phyloP scores from a whole-genome alignment of 140 eudicot genomes.

The Ambrosia hybrid region DNA sequence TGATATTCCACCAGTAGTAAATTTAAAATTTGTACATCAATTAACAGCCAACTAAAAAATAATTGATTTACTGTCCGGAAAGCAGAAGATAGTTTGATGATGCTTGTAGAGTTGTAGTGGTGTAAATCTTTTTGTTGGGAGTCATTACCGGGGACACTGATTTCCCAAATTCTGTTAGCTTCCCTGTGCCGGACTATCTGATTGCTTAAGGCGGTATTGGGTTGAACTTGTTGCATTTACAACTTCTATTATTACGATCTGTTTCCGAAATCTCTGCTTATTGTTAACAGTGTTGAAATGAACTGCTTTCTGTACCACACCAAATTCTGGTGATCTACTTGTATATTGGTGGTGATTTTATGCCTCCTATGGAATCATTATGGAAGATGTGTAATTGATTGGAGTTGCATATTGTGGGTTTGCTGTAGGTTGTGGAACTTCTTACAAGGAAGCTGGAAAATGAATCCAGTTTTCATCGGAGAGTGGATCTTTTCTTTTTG shows the following conservation, averaged over 20 bases:
- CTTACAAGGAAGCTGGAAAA: constrained; percentile 74
- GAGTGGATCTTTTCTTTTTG: constrained; percentile 83
- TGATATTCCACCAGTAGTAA: background rate
- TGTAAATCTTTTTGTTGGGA: background rate
- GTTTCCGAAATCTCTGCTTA: background rate
- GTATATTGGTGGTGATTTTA: background rate
- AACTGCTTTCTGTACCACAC: constrained; percentile 16
- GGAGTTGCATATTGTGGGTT: background rate
- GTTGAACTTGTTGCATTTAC: constrained; percentile 18
- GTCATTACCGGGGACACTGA: background rate
- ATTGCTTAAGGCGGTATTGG: constrained; percentile 18
- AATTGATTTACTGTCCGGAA: constrained; percentile 1
- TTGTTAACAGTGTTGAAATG: constrained; percentile 19
- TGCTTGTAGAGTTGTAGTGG: constrained; percentile 5
- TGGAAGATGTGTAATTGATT: constrained; percentile 16
- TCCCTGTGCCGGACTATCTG: constrained; percentile 7
- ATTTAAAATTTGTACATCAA: background rate
- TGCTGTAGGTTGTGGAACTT: constrained; percentile 82
- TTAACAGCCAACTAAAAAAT: background rate
- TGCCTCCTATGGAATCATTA: background rate
- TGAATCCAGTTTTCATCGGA: constrained; percentile 77
- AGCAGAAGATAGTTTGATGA: constrained; percentile 13
- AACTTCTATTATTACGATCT: background rate
- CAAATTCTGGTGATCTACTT: constrained; percentile 9
- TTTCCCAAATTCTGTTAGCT: background rate